Evolutionary conservation across 108 stramenopile genomes (phyloP).

Genomic region (Chaetoceros muelleri): DNA sequence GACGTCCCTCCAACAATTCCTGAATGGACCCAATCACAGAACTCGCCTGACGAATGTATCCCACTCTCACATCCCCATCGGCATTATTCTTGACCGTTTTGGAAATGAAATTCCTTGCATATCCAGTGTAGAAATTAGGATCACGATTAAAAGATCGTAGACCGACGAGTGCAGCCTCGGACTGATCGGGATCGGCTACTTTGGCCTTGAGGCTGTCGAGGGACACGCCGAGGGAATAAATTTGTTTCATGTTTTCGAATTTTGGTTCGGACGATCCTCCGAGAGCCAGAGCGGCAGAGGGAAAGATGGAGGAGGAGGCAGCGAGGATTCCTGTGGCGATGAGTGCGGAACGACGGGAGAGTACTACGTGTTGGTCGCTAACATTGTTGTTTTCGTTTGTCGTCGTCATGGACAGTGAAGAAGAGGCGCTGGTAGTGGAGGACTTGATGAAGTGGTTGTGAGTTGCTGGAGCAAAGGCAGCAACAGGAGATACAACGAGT

Average conservation of each 20-base stretch:
- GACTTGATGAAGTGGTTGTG: too few relatives aligned
- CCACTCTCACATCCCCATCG: constrained; percentile 20
- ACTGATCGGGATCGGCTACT: constrained; percentile 10
- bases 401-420: too few relatives aligned
- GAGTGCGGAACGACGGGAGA: constrained; percentile 7
- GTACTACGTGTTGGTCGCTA: too few relatives aligned
- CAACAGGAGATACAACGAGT: too few relatives aligned
- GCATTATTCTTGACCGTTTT: constrained; percentile 25
- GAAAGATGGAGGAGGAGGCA: neutral
- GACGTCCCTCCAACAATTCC: constrained; percentile 10
- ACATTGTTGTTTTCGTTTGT: too few relatives aligned
- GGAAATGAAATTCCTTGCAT: constrained; percentile 22
- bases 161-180: constrained; percentile 14
- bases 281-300: neutral
- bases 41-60: constrained; percentile 24
- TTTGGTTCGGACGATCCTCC: constrained; percentile 21
- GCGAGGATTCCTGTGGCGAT: constrained; percentile 3
- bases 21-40: constrained; percentile 21
- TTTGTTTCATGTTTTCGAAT: constrained; percentile 21
- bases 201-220: constrained; percentile 21
- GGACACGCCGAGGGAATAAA: constrained; percentile 14
- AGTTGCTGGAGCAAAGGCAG: too few relatives aligned
- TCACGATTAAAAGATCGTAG: constrained; percentile 23
- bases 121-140: constrained; percentile 23
- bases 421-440: too few relatives aligned